A percentile compares a stretch with the other conserved stretches of the same genome.
phyloP scores from a whole-genome alignment of 2,329 filamentous ascomycete species.

The Claviceps sp. region DNA sequence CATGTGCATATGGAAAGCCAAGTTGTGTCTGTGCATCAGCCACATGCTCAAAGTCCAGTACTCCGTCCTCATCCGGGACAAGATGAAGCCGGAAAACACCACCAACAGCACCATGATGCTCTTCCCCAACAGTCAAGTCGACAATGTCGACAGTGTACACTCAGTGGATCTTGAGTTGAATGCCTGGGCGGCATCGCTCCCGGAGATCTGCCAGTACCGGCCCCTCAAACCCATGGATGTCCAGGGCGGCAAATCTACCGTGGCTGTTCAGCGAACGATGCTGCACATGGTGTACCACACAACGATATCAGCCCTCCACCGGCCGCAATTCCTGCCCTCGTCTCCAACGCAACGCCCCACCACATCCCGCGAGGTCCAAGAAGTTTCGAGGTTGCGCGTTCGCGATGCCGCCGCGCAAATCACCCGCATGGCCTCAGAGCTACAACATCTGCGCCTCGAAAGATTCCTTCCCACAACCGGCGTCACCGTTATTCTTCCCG shows the following conservation, averaged over 20 bases:
- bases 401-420: constrained; percentile 75
- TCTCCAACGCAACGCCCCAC: constrained; percentile 40
- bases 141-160: constrained; percentile 69
- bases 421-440: constrained; percentile 66
- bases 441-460: constrained; percentile 61
- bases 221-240: constrained; percentile 40
- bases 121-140: constrained; percentile 73
- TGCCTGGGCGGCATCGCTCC: constrained; percentile 62
- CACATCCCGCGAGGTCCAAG: constrained; percentile 57
- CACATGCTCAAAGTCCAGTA: constrained; percentile 85
- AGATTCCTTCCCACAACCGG: constrained; percentile 76
- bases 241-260: constrained; percentile 44
- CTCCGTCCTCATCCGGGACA: constrained; percentile 75
- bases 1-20: constrained; percentile 86
- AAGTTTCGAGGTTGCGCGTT: constrained; percentile 70
- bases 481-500: constrained; percentile 79
- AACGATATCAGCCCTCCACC: constrained; percentile 78
- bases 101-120: constrained; percentile 76
- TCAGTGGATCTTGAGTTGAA: constrained; percentile 67
- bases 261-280: constrained; percentile 65
- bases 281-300: constrained; percentile 92
- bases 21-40: constrained; percentile 79
- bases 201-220: constrained; percentile 56
- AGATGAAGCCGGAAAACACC: constrained; percentile 62
- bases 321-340: constrained; percentile 77